Conservation (phyloP, 768 basidiomycete species). For the Strobilomyces echinocephalus region DNA sequence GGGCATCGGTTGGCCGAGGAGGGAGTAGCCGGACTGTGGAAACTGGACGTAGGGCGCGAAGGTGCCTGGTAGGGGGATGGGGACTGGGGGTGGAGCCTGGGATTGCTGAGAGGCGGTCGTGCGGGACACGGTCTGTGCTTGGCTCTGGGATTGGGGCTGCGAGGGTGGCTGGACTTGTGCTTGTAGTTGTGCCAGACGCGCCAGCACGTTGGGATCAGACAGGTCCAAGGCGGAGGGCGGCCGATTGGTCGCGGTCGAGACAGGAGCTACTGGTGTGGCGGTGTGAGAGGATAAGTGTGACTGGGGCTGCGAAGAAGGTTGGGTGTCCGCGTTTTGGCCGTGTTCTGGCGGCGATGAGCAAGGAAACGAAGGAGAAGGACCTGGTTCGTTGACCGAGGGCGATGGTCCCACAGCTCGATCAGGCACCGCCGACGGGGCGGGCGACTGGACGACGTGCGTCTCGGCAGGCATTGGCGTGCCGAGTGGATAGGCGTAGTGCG, state of each 20-base stretch:
- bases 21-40: slow-evolving; percentile 3
- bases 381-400: background rate
- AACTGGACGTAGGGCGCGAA: slow-evolving; percentile 1
- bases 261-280: background rate
- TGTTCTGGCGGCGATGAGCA: slow-evolving; percentile 6
- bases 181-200: slow-evolving; percentile 24
- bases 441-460: slow-evolving; percentile 1
- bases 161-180: slow-evolving; percentile 12
- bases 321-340: background rate
- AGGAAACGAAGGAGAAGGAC: slow-evolving; percentile 1
- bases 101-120: background rate
- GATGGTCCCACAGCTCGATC: slow-evolving; percentile 16
- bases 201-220: slow-evolving; percentile 22
- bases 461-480: slow-evolving; percentile 5
- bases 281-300: background rate
- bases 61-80: background rate
- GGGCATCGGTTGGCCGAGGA: background rate
- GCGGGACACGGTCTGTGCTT: background rate
- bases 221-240: slow-evolving; percentile 14
- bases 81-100: background rate
- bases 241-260: background rate
- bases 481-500: slow-evolving; percentile 12
- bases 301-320: background rate
- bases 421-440: slow-evolving; percentile 10
- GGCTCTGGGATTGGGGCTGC: slow-evolving; percentile 1